Evolutionary conservation across 345 rosid genomes (phyloP).

Genomic region (Melastoma malabathricum): DNA sequence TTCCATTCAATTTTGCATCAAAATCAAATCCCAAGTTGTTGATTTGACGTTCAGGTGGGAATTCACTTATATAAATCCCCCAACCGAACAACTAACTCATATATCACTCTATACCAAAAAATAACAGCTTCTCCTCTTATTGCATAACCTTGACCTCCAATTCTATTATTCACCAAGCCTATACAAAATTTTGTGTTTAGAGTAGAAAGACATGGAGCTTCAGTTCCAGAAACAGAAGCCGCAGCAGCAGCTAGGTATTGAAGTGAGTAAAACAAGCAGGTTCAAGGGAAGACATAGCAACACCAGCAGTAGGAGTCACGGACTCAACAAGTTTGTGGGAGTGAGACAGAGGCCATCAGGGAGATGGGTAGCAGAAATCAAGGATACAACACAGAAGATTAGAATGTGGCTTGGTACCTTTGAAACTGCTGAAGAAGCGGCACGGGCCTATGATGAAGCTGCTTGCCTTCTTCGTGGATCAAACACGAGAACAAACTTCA

Average conservation of each 20-base stretch:
- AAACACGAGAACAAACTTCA: conserved; percentile 63
- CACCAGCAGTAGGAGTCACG: conserved; percentile 7
- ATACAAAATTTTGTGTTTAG: not conserved
- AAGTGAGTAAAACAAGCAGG: conserved; percentile 18
- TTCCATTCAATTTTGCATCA: too few species aligned
- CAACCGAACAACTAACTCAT: too few species aligned
- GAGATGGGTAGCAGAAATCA: conserved; percentile 80
- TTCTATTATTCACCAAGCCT: not conserved
- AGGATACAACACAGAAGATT: conserved; percentile 63
- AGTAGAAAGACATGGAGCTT: conserved; percentile 25
- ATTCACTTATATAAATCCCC: too few species aligned
- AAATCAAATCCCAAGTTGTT: too few species aligned
- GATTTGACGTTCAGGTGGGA: too few species aligned
- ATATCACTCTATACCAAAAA: not conserved
- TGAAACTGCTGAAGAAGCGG: conserved; percentile 68
- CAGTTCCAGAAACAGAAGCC: conserved; percentile 30
- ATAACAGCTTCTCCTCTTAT: not conserved
- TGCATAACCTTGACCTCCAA: not conserved
- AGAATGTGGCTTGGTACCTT: conserved; percentile 80
- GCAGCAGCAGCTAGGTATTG: conserved; percentile 1
- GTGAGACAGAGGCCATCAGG: conserved; percentile 73
- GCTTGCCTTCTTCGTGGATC: conserved; percentile 75
- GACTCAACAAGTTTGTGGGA: conserved; percentile 41
- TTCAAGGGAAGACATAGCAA: conserved; percentile 23
- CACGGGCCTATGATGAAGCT: conserved; percentile 65